A percentile compares a stretch with the other conserved stretches of the same genome.
These are phyloP conservation scores for Zasmidium citrigriseum DNA, from an alignment of 2,329 filamentous ascomycete species.

Conservation along the genomic window DNA sequence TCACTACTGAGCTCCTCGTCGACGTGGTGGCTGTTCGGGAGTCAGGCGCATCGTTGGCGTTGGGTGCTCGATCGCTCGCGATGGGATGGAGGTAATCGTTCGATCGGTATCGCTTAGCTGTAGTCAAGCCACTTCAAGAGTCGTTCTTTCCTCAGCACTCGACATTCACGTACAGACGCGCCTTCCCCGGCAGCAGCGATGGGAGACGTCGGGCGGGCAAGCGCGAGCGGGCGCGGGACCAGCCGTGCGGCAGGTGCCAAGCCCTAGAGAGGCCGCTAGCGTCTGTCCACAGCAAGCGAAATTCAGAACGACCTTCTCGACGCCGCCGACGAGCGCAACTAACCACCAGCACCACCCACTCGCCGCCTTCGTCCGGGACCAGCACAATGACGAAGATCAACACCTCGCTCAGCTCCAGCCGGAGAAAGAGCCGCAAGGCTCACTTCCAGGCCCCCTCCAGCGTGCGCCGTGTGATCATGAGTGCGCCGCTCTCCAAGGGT, in stretches of 20 bases:
- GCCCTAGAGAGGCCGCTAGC: background rate
- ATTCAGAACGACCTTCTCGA: background rate
- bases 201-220: background rate
- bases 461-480: slow-evolving; percentile 95
- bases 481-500: slow-evolving; percentile 87
- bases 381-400: slow-evolving; percentile 73
- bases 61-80: background rate
- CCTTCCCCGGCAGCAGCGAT: background rate
- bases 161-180: background rate
- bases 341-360: slow-evolving; percentile 15
- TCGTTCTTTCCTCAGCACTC: background rate
- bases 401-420: slow-evolving; percentile 71
- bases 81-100: background rate
- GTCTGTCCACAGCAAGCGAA: background rate
- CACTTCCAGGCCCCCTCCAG: slow-evolving; percentile 96
- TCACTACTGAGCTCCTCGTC: slow-evolving; percentile 2
- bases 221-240: background rate
- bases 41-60: slow-evolving; percentile 7
- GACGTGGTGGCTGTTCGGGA: background rate
- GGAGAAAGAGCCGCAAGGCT: slow-evolving; percentile 98
- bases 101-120: no score
- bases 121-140: no score
- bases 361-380: slow-evolving; percentile 22
- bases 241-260: background rate
- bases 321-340: slow-evolving; percentile 24